These are phyloP conservation scores for Diaporthe citriasiana DNA, from an alignment of 2,329 filamentous ascomycete species.

Conservation along the genomic window DNA sequence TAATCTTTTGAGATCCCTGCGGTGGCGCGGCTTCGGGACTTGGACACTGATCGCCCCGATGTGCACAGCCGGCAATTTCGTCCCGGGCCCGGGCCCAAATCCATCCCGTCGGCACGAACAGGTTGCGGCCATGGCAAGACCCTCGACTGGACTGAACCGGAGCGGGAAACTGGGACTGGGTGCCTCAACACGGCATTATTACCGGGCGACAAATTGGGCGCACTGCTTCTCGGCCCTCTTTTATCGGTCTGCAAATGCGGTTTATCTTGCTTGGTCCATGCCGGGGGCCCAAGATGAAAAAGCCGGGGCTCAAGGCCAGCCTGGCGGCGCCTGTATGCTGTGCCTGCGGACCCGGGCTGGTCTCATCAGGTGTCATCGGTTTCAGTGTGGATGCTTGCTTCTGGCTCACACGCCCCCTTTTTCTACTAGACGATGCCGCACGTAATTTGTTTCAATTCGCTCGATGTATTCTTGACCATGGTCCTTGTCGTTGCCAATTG, in stretches of 20 bases:
- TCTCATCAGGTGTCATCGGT: conserved; percentile 31
- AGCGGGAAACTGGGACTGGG: not conserved
- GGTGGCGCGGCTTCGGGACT: conserved; percentile 27
- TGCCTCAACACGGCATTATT: not conserved
- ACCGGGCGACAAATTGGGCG: not conserved
- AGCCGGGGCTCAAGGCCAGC: not conserved
- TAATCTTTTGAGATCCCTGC: conserved; percentile 23
- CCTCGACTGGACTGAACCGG: not conserved
- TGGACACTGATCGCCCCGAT: conserved; percentile 16
- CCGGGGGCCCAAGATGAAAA: conserved; percentile 6
- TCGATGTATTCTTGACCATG: not conserved
- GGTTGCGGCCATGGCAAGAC: not conserved
- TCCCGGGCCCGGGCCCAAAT: conserved; percentile 5
- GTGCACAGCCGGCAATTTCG: conserved; percentile 22
- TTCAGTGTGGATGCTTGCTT: conserved; percentile 21
- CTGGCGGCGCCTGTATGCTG: not conserved
- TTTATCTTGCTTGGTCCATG: not conserved
- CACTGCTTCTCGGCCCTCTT: not conserved
- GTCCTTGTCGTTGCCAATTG: not conserved
- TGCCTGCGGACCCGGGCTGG: not conserved
- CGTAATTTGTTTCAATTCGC: not conserved
- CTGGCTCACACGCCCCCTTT: conserved; percentile 10
- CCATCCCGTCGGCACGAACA: conserved; percentile 13
- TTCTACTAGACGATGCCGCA: not conserved
- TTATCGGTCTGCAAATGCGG: conserved; percentile 14